phyloP scores from a whole-genome alignment of 441 rosid genomes.

The Mallotus japonicus region DNA sequence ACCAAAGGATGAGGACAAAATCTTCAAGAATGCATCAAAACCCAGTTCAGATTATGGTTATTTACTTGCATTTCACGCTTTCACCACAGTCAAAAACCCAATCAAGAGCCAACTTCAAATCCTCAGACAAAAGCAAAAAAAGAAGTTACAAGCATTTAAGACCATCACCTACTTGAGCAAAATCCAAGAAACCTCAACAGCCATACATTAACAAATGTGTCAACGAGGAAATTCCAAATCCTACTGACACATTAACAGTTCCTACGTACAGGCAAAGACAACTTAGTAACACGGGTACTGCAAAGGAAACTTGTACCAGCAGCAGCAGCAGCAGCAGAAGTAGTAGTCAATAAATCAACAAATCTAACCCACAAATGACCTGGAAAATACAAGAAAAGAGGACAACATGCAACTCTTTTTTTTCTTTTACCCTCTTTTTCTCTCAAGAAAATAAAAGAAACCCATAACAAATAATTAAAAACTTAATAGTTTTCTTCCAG shows the following conservation, averaged over 20 bases:
- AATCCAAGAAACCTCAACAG: constrained; percentile 15
- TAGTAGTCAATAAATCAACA: constrained; percentile 7
- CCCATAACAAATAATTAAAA: too few species aligned
- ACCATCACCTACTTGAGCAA: constrained; percentile 2
- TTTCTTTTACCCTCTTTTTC: not conserved
- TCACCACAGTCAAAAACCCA: constrained; percentile 18
- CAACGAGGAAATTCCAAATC: constrained; percentile 22
- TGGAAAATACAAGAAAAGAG: constrained; percentile 24
- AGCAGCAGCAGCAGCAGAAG: not conserved
- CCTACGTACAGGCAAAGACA: constrained; percentile 32
- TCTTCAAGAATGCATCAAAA: constrained; percentile 18
- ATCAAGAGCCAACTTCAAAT: constrained; percentile 10
- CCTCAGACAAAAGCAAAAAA: not conserved
- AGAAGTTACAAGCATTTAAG: not conserved
- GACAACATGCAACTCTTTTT: constrained; percentile 21
- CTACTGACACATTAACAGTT: constrained; percentile 25
- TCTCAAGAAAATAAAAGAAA: not conserved
- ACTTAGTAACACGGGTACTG: constrained; percentile 29
- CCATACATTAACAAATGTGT: constrained; percentile 21
- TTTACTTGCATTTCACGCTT: constrained; percentile 26
- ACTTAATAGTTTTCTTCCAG: not conserved
- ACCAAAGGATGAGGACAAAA: constrained; percentile 21
- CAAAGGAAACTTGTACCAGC: constrained; percentile 10
- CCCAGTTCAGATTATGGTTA: constrained; percentile 15
- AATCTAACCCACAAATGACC: constrained; percentile 17